Evolutionary conservation across 805 yeast genomes (phyloP).

Genomic region (Dipodascus geniculatus): DNA sequence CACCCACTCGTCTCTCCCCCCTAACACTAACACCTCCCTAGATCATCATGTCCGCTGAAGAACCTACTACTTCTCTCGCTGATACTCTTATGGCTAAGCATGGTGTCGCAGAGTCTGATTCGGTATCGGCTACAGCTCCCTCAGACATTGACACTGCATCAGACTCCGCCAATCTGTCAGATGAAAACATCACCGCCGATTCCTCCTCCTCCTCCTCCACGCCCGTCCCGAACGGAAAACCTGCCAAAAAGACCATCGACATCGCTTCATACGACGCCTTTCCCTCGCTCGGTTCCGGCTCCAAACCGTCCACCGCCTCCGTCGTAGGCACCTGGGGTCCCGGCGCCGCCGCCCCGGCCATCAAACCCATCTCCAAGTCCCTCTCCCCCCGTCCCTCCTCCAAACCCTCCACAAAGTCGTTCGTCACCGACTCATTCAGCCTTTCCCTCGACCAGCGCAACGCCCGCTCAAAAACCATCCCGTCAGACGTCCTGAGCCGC

Average conservation of each 20-base stretch:
- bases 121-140: background rate
- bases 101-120: slow-evolving; percentile 3
- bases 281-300: slow-evolving; percentile 19
- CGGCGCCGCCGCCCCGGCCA: slow-evolving; percentile 10
- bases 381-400: slow-evolving; percentile 43
- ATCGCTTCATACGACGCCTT: slow-evolving; percentile 21
- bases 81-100: slow-evolving; percentile 15
- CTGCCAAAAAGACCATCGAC: slow-evolving; percentile 11
- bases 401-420: slow-evolving; percentile 53
- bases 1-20: too few species aligned
- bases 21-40: background rate
- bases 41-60: slow-evolving; percentile 1
- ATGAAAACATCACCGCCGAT: background rate
- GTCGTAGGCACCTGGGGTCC: slow-evolving; percentile 12
- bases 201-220: background rate
- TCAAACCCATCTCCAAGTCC: slow-evolving; percentile 22
- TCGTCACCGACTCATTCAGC: slow-evolving; percentile 69
- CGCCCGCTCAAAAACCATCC: slow-evolving; percentile 48
- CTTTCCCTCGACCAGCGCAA: slow-evolving; percentile 60
- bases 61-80: slow-evolving; percentile 9
- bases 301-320: slow-evolving; percentile 9
- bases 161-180: background rate
- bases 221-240: slow-evolving; percentile 1
- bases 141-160: background rate
- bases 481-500: slow-evolving; percentile 51